A percentile compares a stretch with the other conserved stretches of the same genome.
Conservation (phyloP, 306 rosid species). For the Quercus bicolor region DNA sequence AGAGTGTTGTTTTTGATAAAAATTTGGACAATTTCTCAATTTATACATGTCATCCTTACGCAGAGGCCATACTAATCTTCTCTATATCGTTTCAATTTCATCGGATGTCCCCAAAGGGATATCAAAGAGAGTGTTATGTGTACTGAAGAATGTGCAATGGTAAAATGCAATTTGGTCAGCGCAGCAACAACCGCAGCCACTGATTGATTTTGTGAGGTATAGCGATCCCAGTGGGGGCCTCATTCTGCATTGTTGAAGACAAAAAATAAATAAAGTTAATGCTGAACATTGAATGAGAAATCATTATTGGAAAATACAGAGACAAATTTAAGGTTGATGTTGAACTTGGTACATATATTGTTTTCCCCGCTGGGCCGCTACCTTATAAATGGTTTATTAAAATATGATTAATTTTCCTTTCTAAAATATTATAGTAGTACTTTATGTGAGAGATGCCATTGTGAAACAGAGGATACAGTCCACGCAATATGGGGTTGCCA, state of each 20-base stretch:
- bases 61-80: too few relatives aligned
- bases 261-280: background rate
- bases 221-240: slow-evolving; percentile 93
- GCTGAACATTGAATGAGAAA: background rate
- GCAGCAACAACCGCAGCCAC: slow-evolving; percentile 73
- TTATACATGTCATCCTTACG: too few relatives aligned
- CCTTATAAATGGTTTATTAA: too few relatives aligned
- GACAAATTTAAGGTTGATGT: background rate
- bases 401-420: too few relatives aligned
- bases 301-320: background rate
- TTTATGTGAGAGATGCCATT: too few relatives aligned
- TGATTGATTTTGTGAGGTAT: slow-evolving; percentile 90
- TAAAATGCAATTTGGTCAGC: slow-evolving; percentile 77
- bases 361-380: too few relatives aligned
- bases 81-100: too few relatives aligned
- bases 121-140: slow-evolving; percentile 88
- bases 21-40: too few relatives aligned
- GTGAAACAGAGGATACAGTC: too few relatives aligned
- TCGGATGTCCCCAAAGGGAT: background rate
- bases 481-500: too few relatives aligned
- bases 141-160: slow-evolving; percentile 77
- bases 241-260: slow-evolving; percentile 47
- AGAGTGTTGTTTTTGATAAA: too few relatives aligned
- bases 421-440: too few relatives aligned
- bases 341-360: background rate